These are phyloP conservation scores for Metschnikowia baotianmanensis DNA, from an alignment of 805 yeast genomes.

Conservation along the genomic window DNA sequence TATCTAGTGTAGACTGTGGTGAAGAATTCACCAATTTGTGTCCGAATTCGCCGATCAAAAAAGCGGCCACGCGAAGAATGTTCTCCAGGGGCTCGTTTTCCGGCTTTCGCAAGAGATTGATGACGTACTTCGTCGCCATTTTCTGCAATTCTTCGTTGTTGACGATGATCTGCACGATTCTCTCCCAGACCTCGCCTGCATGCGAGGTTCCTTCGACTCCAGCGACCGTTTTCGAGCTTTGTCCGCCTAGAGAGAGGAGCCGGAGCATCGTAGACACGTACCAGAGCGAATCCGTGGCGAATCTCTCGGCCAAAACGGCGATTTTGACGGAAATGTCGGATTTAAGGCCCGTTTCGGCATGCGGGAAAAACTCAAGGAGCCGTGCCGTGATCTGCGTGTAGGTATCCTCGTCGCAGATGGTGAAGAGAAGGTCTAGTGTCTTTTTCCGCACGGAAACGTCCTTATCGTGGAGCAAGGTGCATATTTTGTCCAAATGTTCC, in stretches of 20 bases:
- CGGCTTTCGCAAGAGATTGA: constrained; percentile 42
- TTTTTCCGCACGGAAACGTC: constrained; percentile 78
- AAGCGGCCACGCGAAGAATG: constrained; percentile 69
- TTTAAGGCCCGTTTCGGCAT: constrained; percentile 62
- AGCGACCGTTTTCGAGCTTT: constrained; percentile 27
- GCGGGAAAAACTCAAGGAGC: constrained; percentile 58
- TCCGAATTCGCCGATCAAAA: constrained; percentile 82
- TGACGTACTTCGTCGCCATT: constrained; percentile 55
- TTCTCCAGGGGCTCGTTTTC: constrained; percentile 43
- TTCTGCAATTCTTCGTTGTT: constrained; percentile 73
- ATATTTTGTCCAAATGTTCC: constrained; percentile 49
- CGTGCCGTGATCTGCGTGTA: constrained; percentile 61
- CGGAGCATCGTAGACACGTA: constrained; percentile 73
- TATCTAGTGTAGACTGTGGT: too few relatives aligned
- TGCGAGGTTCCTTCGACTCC: constrained; percentile 10
- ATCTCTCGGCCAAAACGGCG: constrained; percentile 76
- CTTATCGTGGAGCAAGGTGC: constrained; percentile 58
- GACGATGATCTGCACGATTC: constrained; percentile 80
- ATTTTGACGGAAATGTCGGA: constrained; percentile 76
- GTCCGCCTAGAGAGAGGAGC: constrained; percentile 67
- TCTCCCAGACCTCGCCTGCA: constrained; percentile 68
- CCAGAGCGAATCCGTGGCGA: constrained; percentile 80
- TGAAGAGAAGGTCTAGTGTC: constrained; percentile 71
- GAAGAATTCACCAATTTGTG: constrained; percentile 20
- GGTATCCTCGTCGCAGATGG: constrained; percentile 55